Conservation (phyloP, 768 basidiomycete genomes). For the Boletus reticuloceps region DNA sequence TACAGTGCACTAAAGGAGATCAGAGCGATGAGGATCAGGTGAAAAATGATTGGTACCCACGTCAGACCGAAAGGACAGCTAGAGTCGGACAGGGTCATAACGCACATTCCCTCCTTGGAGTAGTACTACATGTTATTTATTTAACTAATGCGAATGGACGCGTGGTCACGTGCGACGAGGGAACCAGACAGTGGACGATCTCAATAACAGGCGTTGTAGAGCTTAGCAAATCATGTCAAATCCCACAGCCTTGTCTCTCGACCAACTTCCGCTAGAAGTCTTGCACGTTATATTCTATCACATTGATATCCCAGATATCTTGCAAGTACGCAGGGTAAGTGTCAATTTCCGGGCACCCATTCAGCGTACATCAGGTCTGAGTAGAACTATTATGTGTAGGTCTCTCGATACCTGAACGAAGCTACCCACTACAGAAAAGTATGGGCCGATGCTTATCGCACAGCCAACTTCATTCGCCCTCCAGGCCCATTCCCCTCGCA, state of each 20-base stretch:
- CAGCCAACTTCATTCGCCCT: neutral
- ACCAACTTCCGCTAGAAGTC: slow-evolving; percentile 10
- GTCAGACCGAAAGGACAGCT: neutral
- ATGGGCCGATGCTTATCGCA: slow-evolving; percentile 17
- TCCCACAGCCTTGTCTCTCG: neutral
- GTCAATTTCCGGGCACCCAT: too few relatives aligned
- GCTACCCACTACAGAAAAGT: slow-evolving; percentile 6
- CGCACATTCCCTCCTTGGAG: too few relatives aligned
- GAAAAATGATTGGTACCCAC: neutral
- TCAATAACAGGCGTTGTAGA: too few relatives aligned
- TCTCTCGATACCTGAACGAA: slow-evolving; percentile 6
- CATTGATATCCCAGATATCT: slow-evolving; percentile 16
- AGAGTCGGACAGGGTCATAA: too few relatives aligned
- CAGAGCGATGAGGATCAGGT: slow-evolving; percentile 2
- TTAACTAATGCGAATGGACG: too few relatives aligned
- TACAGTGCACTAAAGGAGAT: slow-evolving; percentile 13
- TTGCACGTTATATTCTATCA: slow-evolving; percentile 7
- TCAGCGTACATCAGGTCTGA: too few relatives aligned
- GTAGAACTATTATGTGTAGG: neutral
- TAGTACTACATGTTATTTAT: too few relatives aligned
- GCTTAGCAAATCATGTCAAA: too few relatives aligned
- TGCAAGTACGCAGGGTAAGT: slow-evolving; percentile 17
- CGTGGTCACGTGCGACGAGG: too few relatives aligned
- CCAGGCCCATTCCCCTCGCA: slow-evolving; percentile 2
- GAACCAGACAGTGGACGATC: too few relatives aligned